Evolutionary conservation across 768 basidiomycete genomes (phyloP).

Genomic region (Hygrocybe coccinea): DNA sequence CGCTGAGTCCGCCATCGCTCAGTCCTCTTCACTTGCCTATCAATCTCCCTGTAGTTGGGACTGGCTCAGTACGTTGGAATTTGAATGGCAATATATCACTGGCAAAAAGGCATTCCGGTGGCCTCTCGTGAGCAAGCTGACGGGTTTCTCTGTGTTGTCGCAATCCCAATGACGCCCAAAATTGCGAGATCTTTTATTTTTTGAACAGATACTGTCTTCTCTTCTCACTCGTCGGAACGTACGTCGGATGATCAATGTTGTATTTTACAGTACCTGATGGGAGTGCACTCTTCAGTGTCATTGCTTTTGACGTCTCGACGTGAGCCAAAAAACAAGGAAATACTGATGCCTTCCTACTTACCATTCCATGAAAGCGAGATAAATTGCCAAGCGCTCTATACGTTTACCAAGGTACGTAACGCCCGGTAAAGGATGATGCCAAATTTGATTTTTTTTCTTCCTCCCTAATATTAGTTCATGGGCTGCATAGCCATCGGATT

Average conservation of each 20-base stretch:
- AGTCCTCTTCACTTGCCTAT: too few species aligned
- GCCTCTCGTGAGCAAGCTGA: conserved; percentile 68
- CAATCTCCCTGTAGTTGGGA: too few species aligned
- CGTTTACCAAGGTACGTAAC: conserved; percentile 50
- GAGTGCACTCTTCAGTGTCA: conserved; percentile 35
- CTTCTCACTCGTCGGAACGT: conserved; percentile 8
- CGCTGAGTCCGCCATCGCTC: not conserved
- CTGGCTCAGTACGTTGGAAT: conserved; percentile 52
- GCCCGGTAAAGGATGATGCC: too few species aligned
- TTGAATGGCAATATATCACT: conserved; percentile 60
- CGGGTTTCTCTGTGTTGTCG: too few species aligned
- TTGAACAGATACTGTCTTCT: not conserved
- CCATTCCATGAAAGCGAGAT: conserved; percentile 35
- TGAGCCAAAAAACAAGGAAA: conserved; percentile 15
- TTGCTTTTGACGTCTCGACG: conserved; percentile 55
- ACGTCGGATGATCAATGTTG: too few species aligned
- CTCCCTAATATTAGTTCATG: conserved; percentile 37
- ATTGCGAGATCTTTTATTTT: not conserved
- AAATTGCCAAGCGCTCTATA: conserved; percentile 64
- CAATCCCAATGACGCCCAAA: too few species aligned
- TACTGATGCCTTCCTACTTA: conserved; percentile 2
- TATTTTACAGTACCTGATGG: conserved; percentile 5
- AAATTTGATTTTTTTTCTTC: too few species aligned
- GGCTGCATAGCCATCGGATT: conserved; percentile 65
- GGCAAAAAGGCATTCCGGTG: conserved; percentile 56